Conservation (phyloP, 306 rosid species). For the Hippophae tibetana region DNA sequence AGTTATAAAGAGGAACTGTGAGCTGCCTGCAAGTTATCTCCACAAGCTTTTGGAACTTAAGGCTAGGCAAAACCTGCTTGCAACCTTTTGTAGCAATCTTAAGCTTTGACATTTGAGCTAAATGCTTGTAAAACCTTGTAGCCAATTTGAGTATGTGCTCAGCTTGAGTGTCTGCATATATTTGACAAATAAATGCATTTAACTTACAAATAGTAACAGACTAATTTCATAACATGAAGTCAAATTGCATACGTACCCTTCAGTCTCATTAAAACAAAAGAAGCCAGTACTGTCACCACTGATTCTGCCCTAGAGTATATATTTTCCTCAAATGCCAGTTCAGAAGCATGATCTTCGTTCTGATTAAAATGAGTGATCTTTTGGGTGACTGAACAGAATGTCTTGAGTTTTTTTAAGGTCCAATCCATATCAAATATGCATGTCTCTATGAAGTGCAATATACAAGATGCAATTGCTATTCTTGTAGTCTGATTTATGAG, state of each 20-base stretch:
- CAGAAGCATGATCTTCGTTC: slow-evolving; percentile 13
- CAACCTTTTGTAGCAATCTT: slow-evolving; percentile 32
- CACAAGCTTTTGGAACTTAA: slow-evolving; percentile 30
- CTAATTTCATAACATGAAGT: not conserved
- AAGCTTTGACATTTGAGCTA: slow-evolving; percentile 34
- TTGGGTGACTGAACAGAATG: slow-evolving; percentile 3
- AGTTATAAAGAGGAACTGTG: slow-evolving; percentile 26
- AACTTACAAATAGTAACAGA: not conserved
- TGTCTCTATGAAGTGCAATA: slow-evolving; percentile 26
- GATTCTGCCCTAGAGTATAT: slow-evolving; percentile 28
- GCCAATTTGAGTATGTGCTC: slow-evolving; percentile 27
- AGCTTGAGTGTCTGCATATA: slow-evolving; percentile 28
- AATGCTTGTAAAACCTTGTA: slow-evolving; percentile 30
- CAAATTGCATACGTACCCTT: slow-evolving; percentile 20
- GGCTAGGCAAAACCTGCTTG: slow-evolving; percentile 30
- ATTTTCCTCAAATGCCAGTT: slow-evolving; percentile 29
- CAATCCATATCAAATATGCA: slow-evolving; percentile 29
- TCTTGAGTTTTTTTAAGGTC: slow-evolving; percentile 28
- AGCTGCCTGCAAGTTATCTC: slow-evolving; percentile 36
- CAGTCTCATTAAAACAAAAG: slow-evolving; percentile 27
- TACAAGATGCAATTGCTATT: slow-evolving; percentile 10
- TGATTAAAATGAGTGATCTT: slow-evolving; percentile 14
- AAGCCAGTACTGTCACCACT: slow-evolving; percentile 27
- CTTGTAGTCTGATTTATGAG: slow-evolving; percentile 22
- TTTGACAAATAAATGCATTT: not conserved